Percentiles rank a stretch among this genome's conserved stretches.
These are phyloP conservation scores for Boletus bicolor DNA, from an alignment of 768 basidiomycete species.

Conservation along the genomic window DNA sequence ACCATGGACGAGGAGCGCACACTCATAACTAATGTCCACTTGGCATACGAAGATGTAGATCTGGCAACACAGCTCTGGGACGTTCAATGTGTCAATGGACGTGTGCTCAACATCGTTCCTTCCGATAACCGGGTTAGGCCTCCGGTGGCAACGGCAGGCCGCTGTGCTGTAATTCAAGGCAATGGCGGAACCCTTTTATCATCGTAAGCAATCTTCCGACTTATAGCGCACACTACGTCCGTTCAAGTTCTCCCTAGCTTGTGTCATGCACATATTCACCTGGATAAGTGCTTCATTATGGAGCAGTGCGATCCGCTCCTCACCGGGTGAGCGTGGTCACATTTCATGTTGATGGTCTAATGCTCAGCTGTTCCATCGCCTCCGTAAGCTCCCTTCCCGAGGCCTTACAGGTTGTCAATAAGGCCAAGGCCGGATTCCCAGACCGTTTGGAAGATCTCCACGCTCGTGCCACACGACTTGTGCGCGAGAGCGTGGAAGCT, in stretches of 20 bases:
- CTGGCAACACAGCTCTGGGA: slow-evolving; percentile 31
- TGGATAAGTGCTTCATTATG: slow-evolving; percentile 68
- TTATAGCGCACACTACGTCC: slow-evolving; percentile 16
- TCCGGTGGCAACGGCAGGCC: background rate
- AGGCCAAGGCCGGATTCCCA: slow-evolving; percentile 50
- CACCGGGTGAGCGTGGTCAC: slow-evolving; percentile 43
- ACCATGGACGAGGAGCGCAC: slow-evolving; percentile 4
- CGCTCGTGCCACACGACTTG: slow-evolving; percentile 49
- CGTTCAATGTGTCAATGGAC: slow-evolving; percentile 30
- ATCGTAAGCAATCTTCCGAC: slow-evolving; percentile 22
- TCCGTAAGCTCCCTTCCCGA: slow-evolving; percentile 49
- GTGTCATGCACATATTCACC: slow-evolving; percentile 63
- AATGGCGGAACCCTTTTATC: slow-evolving; percentile 31
- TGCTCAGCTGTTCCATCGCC: slow-evolving; percentile 1
- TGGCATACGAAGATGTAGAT: slow-evolving; percentile 28
- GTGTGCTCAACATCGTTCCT: slow-evolving; percentile 24
- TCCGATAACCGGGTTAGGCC: slow-evolving; percentile 2
- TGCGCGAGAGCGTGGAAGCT: slow-evolving; percentile 54
- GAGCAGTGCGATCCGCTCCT: slow-evolving; percentile 49
- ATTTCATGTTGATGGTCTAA: background rate
- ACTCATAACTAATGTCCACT: slow-evolving; percentile 28
- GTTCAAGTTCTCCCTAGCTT: slow-evolving; percentile 29
- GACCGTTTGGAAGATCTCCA: slow-evolving; percentile 44
- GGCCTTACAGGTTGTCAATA: slow-evolving; percentile 50
- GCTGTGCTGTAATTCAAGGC: slow-evolving; percentile 18